Percentiles rank a stretch among this genome's conserved stretches.
These are phyloP conservation scores for Paraglomus occultum DNA, from an alignment of 192 early-diverging fungal species.

Conservation along the genomic window DNA sequence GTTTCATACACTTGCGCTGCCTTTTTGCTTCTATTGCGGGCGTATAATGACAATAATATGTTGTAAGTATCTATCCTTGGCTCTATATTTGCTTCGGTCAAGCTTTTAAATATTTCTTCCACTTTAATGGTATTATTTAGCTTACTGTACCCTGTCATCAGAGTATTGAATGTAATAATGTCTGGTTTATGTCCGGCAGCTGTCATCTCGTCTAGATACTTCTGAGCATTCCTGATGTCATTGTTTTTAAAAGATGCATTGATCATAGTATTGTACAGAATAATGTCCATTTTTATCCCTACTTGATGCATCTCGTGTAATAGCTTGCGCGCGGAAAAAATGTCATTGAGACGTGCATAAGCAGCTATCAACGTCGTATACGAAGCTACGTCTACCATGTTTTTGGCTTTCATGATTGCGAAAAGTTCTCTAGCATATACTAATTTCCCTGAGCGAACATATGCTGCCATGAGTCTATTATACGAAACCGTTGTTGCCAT, in stretches of 20 bases:
- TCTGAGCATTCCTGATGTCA: conserved; percentile 13
- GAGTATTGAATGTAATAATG: conserved; percentile 1
- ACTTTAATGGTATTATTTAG: background rate
- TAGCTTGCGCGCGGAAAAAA: background rate
- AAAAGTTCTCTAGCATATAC: too few relatives aligned
- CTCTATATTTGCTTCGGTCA: conserved; percentile 10
- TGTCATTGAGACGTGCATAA: conserved; percentile 7
- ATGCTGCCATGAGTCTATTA: too few relatives aligned
- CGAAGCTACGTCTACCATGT: too few relatives aligned
- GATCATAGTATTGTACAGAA: conserved; percentile 14
- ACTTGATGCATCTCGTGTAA: conserved; percentile 18
- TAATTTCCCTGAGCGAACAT: too few relatives aligned
- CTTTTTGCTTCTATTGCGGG: background rate
- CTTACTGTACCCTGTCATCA: conserved; percentile 20
- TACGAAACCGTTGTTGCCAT: too few relatives aligned
- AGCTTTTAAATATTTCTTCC: conserved; percentile 13
- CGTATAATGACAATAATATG: conserved; percentile 14
- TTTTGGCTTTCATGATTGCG: too few relatives aligned
- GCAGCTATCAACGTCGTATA: background rate
- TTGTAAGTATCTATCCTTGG: conserved; percentile 16
- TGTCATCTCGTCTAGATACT: conserved; percentile 17
- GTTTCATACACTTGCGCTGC: background rate
- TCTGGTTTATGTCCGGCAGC: conserved; percentile 3
- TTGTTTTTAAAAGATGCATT: conserved; percentile 2
- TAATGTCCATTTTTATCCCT: background rate